A percentile compares a stretch with the other conserved stretches of the same genome.
phyloP scores from a whole-genome alignment of 371 early-diverging fungal genomes.

The Dipsacomyces acuminosporus region DNA sequence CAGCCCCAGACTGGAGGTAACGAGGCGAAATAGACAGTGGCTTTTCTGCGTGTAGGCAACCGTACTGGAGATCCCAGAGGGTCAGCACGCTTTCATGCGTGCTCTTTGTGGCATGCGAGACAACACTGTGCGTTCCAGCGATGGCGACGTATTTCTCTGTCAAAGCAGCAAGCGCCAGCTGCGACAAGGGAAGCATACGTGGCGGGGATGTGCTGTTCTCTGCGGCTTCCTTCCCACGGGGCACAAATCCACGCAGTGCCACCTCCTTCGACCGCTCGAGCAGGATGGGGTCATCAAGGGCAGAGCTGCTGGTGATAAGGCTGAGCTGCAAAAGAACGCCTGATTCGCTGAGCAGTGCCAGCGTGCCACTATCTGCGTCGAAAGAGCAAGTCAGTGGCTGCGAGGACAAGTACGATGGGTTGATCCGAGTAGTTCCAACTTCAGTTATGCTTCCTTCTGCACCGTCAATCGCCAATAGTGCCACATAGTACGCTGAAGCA shows the following conservation, averaged over 20 bases:
- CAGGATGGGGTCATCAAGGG: constrained; percentile 36
- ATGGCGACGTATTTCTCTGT: constrained; percentile 41
- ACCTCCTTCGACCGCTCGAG: constrained; percentile 31
- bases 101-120: constrained; percentile 34
- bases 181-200: constrained; percentile 29
- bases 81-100: constrained; percentile 43
- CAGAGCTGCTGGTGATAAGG: constrained; percentile 28
- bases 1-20: constrained; percentile 11
- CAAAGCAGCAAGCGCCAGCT: constrained; percentile 28
- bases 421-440: constrained; percentile 39
- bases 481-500: constrained; percentile 11
- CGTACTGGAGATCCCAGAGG: constrained; percentile 45
- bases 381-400: constrained; percentile 41
- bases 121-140: constrained; percentile 42
- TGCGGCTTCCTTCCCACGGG: constrained; percentile 12
- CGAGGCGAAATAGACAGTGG: constrained; percentile 15
- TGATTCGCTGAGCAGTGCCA: constrained; percentile 32
- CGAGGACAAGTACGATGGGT: constrained; percentile 17
- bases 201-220: constrained; percentile 5
- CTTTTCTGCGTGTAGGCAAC: constrained; percentile 41
- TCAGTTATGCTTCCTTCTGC: constrained; percentile 19
- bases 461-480: constrained; percentile 31
- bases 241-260: constrained; percentile 36
- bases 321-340: constrained; percentile 31
- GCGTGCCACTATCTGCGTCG: constrained; percentile 36